A percentile compares a stretch with the other conserved stretches of the same genome.
Conservation (phyloP, 352 stramenopile genomes). For the Blastocystis sp. region DNA sequence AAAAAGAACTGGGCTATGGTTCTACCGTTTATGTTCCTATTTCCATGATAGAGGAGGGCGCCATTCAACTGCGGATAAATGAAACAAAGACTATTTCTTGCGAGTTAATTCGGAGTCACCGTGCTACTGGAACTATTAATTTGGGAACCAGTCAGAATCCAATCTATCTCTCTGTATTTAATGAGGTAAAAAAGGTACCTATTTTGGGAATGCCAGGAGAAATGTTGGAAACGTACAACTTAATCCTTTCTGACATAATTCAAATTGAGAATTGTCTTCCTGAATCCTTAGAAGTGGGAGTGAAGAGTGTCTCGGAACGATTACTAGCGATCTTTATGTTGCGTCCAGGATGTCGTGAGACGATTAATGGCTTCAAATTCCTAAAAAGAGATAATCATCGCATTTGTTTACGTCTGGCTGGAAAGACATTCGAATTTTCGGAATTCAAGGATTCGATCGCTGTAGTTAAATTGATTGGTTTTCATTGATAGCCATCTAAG, state of each 20-base stretch:
- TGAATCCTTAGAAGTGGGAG: not conserved
- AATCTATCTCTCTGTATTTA: not conserved
- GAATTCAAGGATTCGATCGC: not conserved
- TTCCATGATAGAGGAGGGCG: not conserved
- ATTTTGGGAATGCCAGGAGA: not conserved
- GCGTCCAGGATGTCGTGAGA: not conserved
- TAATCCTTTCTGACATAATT: not conserved
- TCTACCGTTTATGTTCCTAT: not conserved
- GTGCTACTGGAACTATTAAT: not conserved
- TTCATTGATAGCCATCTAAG: not conserved
- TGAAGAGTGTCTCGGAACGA: not conserved
- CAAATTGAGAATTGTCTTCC: not conserved
- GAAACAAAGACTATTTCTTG: not conserved
- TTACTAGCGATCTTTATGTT: not conserved
- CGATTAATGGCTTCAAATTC: not conserved
- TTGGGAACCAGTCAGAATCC: not conserved
- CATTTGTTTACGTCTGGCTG: not conserved
- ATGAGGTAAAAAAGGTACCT: not conserved
- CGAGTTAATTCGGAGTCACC: not conserved
- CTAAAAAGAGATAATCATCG: not conserved
- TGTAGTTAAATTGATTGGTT: not conserved
- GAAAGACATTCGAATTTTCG: not conserved
- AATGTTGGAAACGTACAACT: not conserved
- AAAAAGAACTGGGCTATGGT: constrained; percentile 2
- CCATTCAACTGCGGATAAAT: not conserved